A percentile compares a stretch with the other conserved stretches of the same genome.
These are phyloP conservation scores for Diplodia scrobiculata DNA, from an alignment of 2,329 filamentous ascomycete genomes.

Conservation along the genomic window DNA sequence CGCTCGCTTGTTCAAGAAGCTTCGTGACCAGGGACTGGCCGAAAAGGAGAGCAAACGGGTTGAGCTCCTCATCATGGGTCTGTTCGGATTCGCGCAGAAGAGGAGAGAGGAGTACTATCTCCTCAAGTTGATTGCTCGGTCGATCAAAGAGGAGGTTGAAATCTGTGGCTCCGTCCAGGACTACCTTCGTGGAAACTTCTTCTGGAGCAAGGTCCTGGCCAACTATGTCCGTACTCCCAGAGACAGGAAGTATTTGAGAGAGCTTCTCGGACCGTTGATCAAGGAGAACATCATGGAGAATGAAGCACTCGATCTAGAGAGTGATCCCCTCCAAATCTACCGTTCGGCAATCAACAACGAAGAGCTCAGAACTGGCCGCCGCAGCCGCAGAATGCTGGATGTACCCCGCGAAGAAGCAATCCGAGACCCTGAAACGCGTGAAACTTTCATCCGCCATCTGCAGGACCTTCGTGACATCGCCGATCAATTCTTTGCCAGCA, in stretches of 20 bases:
- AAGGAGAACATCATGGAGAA: slow-evolving; percentile 93
- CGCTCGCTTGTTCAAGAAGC: slow-evolving; percentile 78
- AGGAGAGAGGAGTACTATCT: slow-evolving; percentile 95
- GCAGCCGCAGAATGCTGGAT: slow-evolving; percentile 78
- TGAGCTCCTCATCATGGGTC: slow-evolving; percentile 90
- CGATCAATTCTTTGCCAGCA: slow-evolving; percentile 78
- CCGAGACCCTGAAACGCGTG: slow-evolving; percentile 86
- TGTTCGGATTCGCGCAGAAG: slow-evolving; percentile 97
- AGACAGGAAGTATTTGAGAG: slow-evolving; percentile 88
- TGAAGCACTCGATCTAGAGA: slow-evolving; percentile 86
- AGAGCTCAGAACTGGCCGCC: slow-evolving; percentile 84
- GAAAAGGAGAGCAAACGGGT: slow-evolving; percentile 93
- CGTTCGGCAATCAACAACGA: slow-evolving; percentile 95
- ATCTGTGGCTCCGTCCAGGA: slow-evolving; percentile 73
- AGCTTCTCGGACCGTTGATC: slow-evolving; percentile 80
- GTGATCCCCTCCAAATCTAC: slow-evolving; percentile 97
- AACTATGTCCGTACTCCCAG: slow-evolving; percentile 90
- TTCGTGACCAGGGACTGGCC: slow-evolving; percentile 79
- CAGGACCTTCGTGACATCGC: slow-evolving; percentile 92
- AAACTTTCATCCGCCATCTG: slow-evolving; percentile 90
- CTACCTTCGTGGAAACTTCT: slow-evolving; percentile 84
- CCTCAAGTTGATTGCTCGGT: slow-evolving; percentile 80
- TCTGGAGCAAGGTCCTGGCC: slow-evolving; percentile 83
- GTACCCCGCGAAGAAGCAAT: slow-evolving; percentile 93
- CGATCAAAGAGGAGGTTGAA: slow-evolving; percentile 83